Conservation (phyloP, 768 basidiomycete genomes). For the Tremella fuciformis region DNA sequence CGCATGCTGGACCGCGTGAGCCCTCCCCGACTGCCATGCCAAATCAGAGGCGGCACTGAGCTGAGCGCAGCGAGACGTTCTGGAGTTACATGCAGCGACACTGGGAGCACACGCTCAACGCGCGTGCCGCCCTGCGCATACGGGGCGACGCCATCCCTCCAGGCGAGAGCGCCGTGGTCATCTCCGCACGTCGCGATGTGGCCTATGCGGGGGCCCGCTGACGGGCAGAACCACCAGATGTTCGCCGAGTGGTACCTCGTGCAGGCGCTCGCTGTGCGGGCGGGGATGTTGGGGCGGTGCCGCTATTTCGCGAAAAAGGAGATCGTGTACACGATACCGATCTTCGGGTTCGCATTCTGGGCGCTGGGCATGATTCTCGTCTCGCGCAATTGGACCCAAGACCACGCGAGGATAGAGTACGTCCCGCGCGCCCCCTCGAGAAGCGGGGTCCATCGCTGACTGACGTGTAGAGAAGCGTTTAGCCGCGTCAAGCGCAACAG, state of each 20-base stretch:
- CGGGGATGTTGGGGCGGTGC: slow-evolving; percentile 34
- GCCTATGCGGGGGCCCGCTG: background rate
- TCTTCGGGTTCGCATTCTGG: slow-evolving; percentile 42
- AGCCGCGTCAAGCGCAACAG: slow-evolving; percentile 23
- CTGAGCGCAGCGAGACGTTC: slow-evolving; percentile 24
- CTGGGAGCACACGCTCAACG: slow-evolving; percentile 32
- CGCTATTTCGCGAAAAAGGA: slow-evolving; percentile 41
- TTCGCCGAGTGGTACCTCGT: slow-evolving; percentile 39
- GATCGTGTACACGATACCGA: slow-evolving; percentile 28
- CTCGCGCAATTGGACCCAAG: slow-evolving; percentile 38
- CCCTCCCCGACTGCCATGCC: background rate
- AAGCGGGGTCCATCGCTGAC: background rate
- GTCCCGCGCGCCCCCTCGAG: slow-evolving; percentile 7
- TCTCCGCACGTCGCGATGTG: slow-evolving; percentile 22
- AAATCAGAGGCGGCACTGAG: background rate
- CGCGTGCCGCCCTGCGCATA: slow-evolving; percentile 13
- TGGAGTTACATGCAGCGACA: slow-evolving; percentile 42
- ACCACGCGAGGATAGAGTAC: slow-evolving; percentile 26
- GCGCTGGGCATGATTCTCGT: slow-evolving; percentile 38
- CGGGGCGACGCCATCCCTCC: slow-evolving; percentile 29
- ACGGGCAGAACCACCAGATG: slow-evolving; percentile 31
- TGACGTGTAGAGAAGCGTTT: slow-evolving; percentile 28
- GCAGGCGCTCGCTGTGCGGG: slow-evolving; percentile 24
- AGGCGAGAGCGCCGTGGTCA: slow-evolving; percentile 31
- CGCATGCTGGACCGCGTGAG: slow-evolving; percentile 40